Evolutionary conservation across 306 rosid genomes (phyloP), one percentile per base, ranked within the genome.

Genomic region (Medicago truncatula): DNA sequence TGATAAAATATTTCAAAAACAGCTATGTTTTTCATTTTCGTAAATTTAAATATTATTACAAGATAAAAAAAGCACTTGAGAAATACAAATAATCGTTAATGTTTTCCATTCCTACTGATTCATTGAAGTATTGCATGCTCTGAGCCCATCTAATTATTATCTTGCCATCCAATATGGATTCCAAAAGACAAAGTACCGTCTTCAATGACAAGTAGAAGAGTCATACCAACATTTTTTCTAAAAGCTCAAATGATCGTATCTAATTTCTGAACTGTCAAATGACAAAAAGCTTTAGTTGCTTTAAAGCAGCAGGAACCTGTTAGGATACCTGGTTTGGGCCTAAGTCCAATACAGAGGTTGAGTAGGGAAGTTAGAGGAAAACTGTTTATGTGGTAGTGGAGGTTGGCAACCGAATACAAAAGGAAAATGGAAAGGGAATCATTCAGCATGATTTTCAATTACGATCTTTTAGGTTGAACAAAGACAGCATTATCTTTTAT

Each of bases 231-330:
- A 79, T 38, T 78, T 14, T 78, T 54, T 40, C 31, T 28, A 3
- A 28, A 28, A 28, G 31, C 54, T 39, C 20, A 70, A 63, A 52
- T 43, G 61, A 40, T 61, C 54, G 25, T 13, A 73, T 70, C 41
- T 11, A 60, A 70, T 43, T 38, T 47, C 31, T 21, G n/a, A 58
- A 74, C 50, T 78, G 34, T 71, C 70, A 59, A 75, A 52, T 9
- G 82, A 28, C 31, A 72, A 73, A 52, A 73, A 72, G 67, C 14
- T 34, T 57, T 60, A 52, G 73, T 66, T 70, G 13, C 70, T 18
- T 43, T 23, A 2, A 59, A 6, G 70, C 44, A 76, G 43, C 39
- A 17, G 39, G 49, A 80, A 60, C 61, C 2, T 56, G 61, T 20
- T 56, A 56, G 15, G 14, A 18, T 54, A 54, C 28, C 12, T 54